Evolutionary conservation across 345 rosid genomes (phyloP), one percentile per base, ranked within the genome.

Genomic region (Populus tremula): DNA sequence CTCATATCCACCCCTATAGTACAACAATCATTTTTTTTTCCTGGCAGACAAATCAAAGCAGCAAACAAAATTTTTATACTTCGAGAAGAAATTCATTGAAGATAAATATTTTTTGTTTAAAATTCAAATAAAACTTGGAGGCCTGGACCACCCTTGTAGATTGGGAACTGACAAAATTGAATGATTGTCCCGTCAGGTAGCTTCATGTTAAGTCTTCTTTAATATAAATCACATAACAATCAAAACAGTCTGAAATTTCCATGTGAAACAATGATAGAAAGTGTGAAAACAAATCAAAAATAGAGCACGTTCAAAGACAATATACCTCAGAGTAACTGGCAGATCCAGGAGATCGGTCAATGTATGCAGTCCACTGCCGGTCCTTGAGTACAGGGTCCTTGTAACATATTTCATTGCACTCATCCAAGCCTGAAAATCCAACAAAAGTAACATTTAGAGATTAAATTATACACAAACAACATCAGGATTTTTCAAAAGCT

Each of bases 351-450:
- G 97, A 91, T 74, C 97, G 92, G 77, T 96, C 99, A 33, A 96
- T 93, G 67, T 87, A 92, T 54, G 97, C 93, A 79, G 93, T 96
- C 99, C 99, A 96, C 78, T 89, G 86, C 70, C 14, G 87, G 83
- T 96, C 96, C 88, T 96, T 96, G 66, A 96, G 78, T 49, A 96
- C 99, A 74, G 99, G 99, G 75, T 93, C 98, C 90, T 96, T 96
- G 49, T 92, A 96, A 87, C 99, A 93, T 74, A 89, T 91, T 85
- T 93, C 96, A 23, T 91, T 76, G 75, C 99, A 96, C 75, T 88
- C 94, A 50, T 70, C 82, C 87, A 92, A 75, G 83, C 98, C 99
- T 93, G 80, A 69, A 85, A 75, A 78, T 43, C 43, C 56, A 80
- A 77, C 61, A 85, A 70, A 25, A 67, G 25, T 74, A 74, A 76